Conservation (phyloP, 1,139 yeast species). For the Yamadazyma triangularis region DNA sequence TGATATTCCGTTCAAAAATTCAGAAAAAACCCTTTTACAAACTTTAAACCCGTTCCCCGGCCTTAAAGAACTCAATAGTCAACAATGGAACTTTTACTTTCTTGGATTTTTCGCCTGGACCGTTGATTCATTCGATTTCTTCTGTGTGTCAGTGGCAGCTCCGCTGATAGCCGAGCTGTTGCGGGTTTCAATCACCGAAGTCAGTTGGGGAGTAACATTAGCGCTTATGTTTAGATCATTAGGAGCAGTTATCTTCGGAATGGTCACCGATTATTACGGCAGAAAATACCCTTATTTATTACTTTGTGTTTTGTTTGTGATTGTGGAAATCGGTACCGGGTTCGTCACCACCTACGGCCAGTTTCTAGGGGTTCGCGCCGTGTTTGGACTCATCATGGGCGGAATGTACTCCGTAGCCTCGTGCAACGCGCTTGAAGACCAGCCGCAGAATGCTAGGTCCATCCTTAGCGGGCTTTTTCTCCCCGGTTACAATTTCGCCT, state of each 20-base stretch:
- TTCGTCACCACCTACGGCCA: slow-evolving; percentile 60
- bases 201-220: slow-evolving; percentile 79
- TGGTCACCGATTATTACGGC: slow-evolving; percentile 63
- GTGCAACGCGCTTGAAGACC: slow-evolving; percentile 33
- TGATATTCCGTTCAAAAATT: slow-evolving; percentile 17
- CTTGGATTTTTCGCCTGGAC: slow-evolving; percentile 73
- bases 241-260: slow-evolving; percentile 73
- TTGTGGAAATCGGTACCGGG: slow-evolving; percentile 68
- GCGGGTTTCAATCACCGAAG: slow-evolving; percentile 43
- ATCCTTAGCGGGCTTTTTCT: slow-evolving; percentile 34
- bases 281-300: slow-evolving; percentile 65
- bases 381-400: slow-evolving; percentile 40
- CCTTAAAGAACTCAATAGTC: slow-evolving; percentile 21
- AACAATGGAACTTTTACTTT: slow-evolving; percentile 54
- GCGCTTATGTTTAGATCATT: slow-evolving; percentile 76
- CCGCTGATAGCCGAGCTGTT: slow-evolving; percentile 51
- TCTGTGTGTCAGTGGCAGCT: slow-evolving; percentile 62
- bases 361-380: slow-evolving; percentile 57
- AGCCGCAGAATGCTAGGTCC: slow-evolving; percentile 31
- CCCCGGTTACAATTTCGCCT: slow-evolving; percentile 38
- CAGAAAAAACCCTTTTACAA: slow-evolving; percentile 10
- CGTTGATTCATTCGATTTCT: slow-evolving; percentile 77
- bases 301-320: slow-evolving; percentile 49
- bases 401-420: slow-evolving; percentile 30
- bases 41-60: slow-evolving; percentile 31